These are phyloP conservation scores for Pelargonium myrrhifolium DNA, from an alignment of 441 rosid genomes.

Conservation along the genomic window DNA sequence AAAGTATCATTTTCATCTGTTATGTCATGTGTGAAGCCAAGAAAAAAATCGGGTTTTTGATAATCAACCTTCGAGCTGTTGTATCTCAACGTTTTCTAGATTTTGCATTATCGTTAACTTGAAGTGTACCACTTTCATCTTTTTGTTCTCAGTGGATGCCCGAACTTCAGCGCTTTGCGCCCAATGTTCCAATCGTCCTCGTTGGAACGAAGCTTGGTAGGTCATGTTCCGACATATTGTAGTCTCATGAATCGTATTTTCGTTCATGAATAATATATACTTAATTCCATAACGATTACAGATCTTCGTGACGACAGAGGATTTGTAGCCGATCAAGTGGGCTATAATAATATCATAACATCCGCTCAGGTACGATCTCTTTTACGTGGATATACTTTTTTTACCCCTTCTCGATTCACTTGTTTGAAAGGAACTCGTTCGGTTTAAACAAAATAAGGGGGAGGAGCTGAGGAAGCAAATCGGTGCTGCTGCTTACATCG, in stretches of 20 bases:
- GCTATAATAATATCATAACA: neutral
- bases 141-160: conserved; percentile 36
- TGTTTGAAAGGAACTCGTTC: neutral
- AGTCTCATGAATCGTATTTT: neutral
- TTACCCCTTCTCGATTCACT: neutral
- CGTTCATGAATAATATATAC: neutral
- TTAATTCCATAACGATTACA: no score
- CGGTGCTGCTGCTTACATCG: conserved; percentile 67
- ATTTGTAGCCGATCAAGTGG: neutral
- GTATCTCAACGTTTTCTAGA: neutral
- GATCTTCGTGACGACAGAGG: neutral
- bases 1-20: no score
- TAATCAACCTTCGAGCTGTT: neutral
- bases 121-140: neutral
- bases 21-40: no score
- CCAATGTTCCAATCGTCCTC: conserved; percentile 37
- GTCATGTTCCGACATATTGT: neutral
- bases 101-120: no score
- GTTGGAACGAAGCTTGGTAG: conserved; percentile 43
- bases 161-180: conserved; percentile 39
- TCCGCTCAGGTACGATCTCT: neutral
- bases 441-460: conserved; percentile 36
- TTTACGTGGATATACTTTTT: neutral
- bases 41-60: neutral
- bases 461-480: conserved; percentile 76